Base-by-base conservation (phyloP, 2,329 filamentous ascomycete species). In the Stachybotrys chartarum region DNA sequence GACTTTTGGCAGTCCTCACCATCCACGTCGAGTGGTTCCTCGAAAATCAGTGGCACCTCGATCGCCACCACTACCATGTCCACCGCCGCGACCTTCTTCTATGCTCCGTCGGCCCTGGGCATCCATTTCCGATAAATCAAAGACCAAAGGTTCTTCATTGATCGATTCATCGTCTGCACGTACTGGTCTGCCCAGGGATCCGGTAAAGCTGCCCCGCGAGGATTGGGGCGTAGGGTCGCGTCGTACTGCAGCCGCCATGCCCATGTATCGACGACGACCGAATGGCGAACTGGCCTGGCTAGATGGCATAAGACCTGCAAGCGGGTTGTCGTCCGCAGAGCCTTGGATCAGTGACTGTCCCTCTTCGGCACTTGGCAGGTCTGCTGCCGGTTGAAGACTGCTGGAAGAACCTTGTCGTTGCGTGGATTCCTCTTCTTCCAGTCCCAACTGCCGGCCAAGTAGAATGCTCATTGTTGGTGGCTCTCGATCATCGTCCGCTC, bases 121-220 rank as follows among this genome's bases (percentile, higher is more conserved):
- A 60, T 84, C 84, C 65, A 89, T 81, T 68, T 90, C 87, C 42
- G 84, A 88, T 77, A 90, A 83, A 59, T 87, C 84, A 68, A 90
- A 90, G 10, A 90, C 76, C 10, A 90, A 69, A 0, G 84, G 85
- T 63, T 90, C 87, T 54, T 88, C 87, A 57, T 87, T 84, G 30
- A 75, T 70, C 6, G 81, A 80, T 53, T 77, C 75, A 49, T 75
- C 72, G 30, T 78, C 75, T n/a, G 67, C 72, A 5, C 74, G 72
- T 5, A 63, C 65, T 17, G 72, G 63, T n/a, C 74, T 66, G 31
- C 67, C 67, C 11, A 66, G 67, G 3, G 72, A 74, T 30, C 75
- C 73, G 1, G 67, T 68, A 57, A 78, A 75, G 59, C 77, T 79
- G 35, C 75, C 77, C 24, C 77, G 68, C 5, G 72, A 73, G 32